These are phyloP conservation scores for Globisporangium camurandrum DNA, from an alignment of 352 stramenopile genomes.

Conservation along the genomic window DNA sequence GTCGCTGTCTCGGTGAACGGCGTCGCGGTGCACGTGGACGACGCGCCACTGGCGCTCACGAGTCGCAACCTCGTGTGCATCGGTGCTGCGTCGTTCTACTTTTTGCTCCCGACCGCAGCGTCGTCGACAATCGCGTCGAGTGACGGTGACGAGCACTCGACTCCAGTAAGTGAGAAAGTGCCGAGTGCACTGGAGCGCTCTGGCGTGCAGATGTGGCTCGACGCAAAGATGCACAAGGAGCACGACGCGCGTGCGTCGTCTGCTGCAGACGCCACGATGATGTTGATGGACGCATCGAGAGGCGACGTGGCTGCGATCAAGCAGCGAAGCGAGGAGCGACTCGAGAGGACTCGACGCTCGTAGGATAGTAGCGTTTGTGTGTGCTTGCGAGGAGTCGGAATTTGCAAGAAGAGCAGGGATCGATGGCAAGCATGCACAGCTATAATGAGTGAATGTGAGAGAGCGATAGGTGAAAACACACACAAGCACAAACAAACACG, in stretches of 20 bases:
- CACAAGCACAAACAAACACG: background rate
- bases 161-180: background rate
- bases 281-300: no score
- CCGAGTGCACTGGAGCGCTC: slow-evolving; percentile 1
- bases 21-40: slow-evolving; percentile 35
- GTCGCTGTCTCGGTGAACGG: slow-evolving; percentile 66
- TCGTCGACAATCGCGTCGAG: background rate
- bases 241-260: background rate
- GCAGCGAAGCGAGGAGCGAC: slow-evolving; percentile 13
- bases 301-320: slow-evolving; percentile 8
- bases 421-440: background rate
- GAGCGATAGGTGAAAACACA: background rate
- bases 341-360: no score
- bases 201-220: slow-evolving; percentile 28
- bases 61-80: slow-evolving; percentile 63
- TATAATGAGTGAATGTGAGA: background rate
- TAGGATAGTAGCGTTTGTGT: no score
- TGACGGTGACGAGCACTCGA: slow-evolving; percentile 3
- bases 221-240: slow-evolving; percentile 20
- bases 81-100: slow-evolving; percentile 62
- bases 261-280: background rate
- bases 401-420: no score
- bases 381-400: no score
- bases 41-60: slow-evolving; percentile 28
- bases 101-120: slow-evolving; percentile 43